A percentile compares a stretch with the other conserved stretches of the same genome.
Evolutionary conservation across 208 protist genomes (phyloP).

Genomic region (Wallacemonas sp.): DNA sequence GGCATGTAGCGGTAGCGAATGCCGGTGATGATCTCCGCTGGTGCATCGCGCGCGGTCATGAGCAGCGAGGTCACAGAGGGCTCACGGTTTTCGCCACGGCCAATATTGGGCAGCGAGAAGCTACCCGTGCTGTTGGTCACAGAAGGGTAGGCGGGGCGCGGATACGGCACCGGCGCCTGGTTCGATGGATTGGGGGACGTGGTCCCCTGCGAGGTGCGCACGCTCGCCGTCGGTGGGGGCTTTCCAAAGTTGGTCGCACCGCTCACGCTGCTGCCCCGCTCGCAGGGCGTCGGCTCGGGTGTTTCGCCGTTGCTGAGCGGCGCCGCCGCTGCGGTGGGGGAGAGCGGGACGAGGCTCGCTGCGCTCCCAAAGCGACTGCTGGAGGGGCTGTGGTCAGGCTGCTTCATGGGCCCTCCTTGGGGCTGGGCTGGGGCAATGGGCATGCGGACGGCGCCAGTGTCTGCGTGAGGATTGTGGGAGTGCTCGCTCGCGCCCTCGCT

Average conservation of each 20-base stretch:
- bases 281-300: conserved; percentile 11
- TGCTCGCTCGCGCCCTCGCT: no score
- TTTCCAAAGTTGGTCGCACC: background rate
- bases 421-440: no score
- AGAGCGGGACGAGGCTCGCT: background rate
- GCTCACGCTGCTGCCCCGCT: conserved; percentile 3
- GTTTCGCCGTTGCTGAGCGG: conserved; percentile 8
- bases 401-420: background rate
- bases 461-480: no score
- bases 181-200: background rate
- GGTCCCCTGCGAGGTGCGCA: background rate
- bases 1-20: conserved; percentile 19
- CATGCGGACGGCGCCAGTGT: no score
- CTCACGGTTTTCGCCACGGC: conserved; percentile 2
- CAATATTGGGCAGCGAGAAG: background rate
- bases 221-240: background rate
- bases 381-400: background rate
- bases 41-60: conserved; percentile 5
- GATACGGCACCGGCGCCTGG: conserved; percentile 7
- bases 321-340: background rate
- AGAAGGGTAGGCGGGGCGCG: background rate
- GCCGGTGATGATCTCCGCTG: conserved; percentile 14
- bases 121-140: background rate
- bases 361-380: conserved; percentile 9
- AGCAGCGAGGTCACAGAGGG: background rate